These are phyloP conservation scores for Anisodus acutangulus DNA, from an alignment of 257 asterid species.

Conservation along the genomic window DNA sequence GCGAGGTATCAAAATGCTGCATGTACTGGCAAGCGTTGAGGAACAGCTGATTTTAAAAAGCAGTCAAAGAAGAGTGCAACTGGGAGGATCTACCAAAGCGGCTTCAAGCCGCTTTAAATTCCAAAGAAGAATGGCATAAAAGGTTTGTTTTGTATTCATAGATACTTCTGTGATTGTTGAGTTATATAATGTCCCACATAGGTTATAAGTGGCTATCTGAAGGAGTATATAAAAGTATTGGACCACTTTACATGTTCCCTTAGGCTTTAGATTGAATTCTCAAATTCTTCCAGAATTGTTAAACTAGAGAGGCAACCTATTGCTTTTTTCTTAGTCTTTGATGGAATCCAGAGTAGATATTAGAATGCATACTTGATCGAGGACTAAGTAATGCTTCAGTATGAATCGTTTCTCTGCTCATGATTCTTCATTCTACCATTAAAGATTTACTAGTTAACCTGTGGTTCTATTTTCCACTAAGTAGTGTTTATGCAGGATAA, in stretches of 20 bases:
- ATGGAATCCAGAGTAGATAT: too few relatives aligned
- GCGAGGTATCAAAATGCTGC: conserved; percentile 59
- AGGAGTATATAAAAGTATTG: not conserved
- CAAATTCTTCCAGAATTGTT: too few relatives aligned
- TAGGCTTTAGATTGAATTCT: not conserved
- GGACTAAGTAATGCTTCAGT: not conserved
- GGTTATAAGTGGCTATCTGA: not conserved
- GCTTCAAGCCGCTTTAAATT: conserved; percentile 81
- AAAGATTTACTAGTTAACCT: not conserved
- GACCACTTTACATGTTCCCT: not conserved
- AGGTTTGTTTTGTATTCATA: conserved; percentile 49
- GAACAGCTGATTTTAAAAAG: conserved; percentile 77
- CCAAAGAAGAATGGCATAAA: conserved; percentile 95
- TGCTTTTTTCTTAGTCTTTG: too few relatives aligned
- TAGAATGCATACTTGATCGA: not conserved
- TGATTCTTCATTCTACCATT: not conserved
- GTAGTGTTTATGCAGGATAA: conserved; percentile 60
- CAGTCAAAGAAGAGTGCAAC: conserved; percentile 72
- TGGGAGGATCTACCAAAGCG: conserved; percentile 96
- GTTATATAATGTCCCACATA: not conserved
- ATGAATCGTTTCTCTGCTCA: not conserved
- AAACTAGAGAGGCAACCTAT: too few relatives aligned
- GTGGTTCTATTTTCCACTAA: conserved; percentile 21
- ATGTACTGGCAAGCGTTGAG: conserved; percentile 71
- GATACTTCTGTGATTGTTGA: not conserved